A percentile compares a stretch with the other conserved stretches of the same genome.
phyloP scores from a whole-genome alignment of 495 filamentous ascomycete species.

The Podospora fimiseda region DNA sequence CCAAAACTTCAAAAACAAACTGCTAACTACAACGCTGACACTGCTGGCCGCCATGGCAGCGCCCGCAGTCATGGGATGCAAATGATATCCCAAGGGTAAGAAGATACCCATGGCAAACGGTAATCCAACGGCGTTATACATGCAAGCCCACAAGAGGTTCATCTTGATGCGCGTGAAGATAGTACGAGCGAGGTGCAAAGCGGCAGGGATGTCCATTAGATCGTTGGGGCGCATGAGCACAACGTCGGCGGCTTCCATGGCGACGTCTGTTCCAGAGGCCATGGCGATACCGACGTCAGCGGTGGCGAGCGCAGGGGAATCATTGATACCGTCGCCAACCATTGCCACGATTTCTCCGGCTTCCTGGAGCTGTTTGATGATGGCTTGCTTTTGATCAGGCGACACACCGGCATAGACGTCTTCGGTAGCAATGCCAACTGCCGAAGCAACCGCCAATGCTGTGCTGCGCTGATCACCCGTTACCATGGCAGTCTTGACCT shows the following conservation, averaged over 20 bases:
- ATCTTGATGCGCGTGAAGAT: constrained; percentile 93
- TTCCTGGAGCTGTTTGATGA: constrained; percentile 69
- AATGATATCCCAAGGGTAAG: constrained; percentile 76
- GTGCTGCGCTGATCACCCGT: constrained; percentile 85
- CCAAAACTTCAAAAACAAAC: constrained; percentile 82
- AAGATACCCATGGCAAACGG: constrained; percentile 97
- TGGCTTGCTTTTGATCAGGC: constrained; percentile 79
- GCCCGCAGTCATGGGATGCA: constrained; percentile 93
- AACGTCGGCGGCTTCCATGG: constrained; percentile 94
- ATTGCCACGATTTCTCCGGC: constrained; percentile 77
- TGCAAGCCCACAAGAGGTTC: constrained; percentile 84
- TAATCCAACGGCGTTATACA: constrained; percentile 87
- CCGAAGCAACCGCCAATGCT: constrained; percentile 71
- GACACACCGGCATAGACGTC: constrained; percentile 77
- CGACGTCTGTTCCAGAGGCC: constrained; percentile 88
- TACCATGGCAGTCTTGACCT: constrained; percentile 81
- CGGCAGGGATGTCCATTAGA: constrained; percentile 83
- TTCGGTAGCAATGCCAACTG: constrained; percentile 70
- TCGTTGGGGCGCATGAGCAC: constrained; percentile 92
- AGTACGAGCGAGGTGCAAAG: constrained; percentile 69
- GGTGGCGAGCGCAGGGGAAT: constrained; percentile 91
- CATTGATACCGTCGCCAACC: constrained; percentile 99
- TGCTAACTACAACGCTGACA: constrained; percentile 82
- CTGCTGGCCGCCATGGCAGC: constrained; percentile 90
- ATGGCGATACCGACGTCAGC: constrained; percentile 91